Conservation (phyloP, 768 basidiomycete species). For the Auriculariales sp. region DNA sequence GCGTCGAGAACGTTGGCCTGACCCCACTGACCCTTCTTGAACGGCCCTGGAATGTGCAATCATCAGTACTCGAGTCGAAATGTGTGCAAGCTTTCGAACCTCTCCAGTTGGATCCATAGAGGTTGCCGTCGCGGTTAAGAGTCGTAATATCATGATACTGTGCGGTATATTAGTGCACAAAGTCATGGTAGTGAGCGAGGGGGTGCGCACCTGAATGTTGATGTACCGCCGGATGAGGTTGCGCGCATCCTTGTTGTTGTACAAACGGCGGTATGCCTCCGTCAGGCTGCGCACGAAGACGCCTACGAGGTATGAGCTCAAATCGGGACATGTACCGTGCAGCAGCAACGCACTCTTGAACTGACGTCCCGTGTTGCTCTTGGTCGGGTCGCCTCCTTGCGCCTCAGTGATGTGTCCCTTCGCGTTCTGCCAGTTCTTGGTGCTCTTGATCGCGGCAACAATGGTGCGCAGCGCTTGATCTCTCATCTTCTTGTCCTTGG, state of each 20-base stretch:
- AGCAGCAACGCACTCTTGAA: background rate
- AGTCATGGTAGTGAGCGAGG: background rate
- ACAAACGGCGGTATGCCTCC: background rate
- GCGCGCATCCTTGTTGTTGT: background rate
- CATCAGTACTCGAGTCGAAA: no score
- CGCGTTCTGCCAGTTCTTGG: constrained; percentile 27
- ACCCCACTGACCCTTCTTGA: no score
- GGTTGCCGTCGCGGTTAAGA: background rate
- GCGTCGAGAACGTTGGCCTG: background rate
- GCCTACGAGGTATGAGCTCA: background rate
- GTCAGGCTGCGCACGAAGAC: background rate
- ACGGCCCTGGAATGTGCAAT: no score
- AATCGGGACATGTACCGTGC: background rate
- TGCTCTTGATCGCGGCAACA: constrained; percentile 26
- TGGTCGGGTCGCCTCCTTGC: background rate
- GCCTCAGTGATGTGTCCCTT: constrained; percentile 42
- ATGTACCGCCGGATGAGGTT: background rate
- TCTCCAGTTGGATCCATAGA: background rate
- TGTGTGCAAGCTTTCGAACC: background rate
- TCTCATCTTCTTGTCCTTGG: constrained; percentile 27
- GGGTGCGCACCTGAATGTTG: background rate
- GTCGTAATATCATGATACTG: background rate
- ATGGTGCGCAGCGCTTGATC: constrained; percentile 21
- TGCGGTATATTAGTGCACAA: background rate
- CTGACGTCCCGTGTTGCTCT: background rate